Conservation (phyloP, 768 basidiomycete species). For the Tulasnella calospora region DNA sequence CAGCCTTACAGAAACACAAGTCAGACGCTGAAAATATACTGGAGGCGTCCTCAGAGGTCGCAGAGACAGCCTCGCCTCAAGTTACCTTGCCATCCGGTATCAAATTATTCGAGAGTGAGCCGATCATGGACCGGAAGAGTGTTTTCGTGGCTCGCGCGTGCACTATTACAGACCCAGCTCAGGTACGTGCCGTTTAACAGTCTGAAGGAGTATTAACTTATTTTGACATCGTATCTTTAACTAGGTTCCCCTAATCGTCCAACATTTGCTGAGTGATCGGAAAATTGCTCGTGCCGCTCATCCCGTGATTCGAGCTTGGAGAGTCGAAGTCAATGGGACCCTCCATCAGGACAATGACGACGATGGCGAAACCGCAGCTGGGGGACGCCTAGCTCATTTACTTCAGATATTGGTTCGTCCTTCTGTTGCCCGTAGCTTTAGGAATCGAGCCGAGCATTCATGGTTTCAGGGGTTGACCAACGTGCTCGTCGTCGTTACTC, state of each 20-base stretch:
- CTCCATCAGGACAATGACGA: slow-evolving; percentile 92
- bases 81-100: slow-evolving; percentile 52
- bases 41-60: neutral
- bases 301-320: slow-evolving; percentile 78
- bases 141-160: slow-evolving; percentile 83
- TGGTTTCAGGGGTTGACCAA: slow-evolving; percentile 62
- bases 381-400: slow-evolving; percentile 82
- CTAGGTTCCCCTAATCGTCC: slow-evolving; percentile 64
- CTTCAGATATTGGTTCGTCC: slow-evolving; percentile 72
- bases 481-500: slow-evolving; percentile 85
- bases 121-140: slow-evolving; percentile 82
- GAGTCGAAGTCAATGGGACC: slow-evolving; percentile 60
- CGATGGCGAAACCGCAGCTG: slow-evolving; percentile 90
- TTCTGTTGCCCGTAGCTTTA: neutral
- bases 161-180: slow-evolving; percentile 65
- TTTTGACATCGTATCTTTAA: no score
- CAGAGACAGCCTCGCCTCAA: neutral
- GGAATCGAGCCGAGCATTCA: slow-evolving; percentile 1
- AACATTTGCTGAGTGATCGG: slow-evolving; percentile 63
- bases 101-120: slow-evolving; percentile 64
- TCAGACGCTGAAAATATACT: neutral
- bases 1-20: neutral
- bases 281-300: slow-evolving; percentile 71
- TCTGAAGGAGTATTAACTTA: slow-evolving; percentile 6
- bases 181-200: slow-evolving; percentile 46